These are phyloP conservation scores for Clonostachys byssicola DNA, from an alignment of 2,329 filamentous ascomycete genomes.

Conservation along the genomic window DNA sequence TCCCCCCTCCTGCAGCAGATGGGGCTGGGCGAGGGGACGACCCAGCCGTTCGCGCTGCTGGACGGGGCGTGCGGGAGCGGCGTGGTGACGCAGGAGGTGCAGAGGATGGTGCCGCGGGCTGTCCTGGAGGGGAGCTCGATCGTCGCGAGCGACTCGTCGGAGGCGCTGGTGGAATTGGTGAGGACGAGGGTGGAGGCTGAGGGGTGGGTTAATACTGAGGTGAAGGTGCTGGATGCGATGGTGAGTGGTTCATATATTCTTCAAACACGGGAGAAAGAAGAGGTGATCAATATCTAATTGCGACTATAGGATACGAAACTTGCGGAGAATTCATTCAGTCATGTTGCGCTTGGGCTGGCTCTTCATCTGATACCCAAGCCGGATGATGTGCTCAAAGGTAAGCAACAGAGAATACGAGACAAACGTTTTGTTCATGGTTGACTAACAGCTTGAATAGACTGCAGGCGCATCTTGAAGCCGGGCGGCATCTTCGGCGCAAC, in stretches of 20 bases:
- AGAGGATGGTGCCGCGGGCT: constrained; percentile 27
- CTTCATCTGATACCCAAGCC: constrained; percentile 40
- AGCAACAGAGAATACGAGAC: background rate
- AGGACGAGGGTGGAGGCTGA: constrained; percentile 29
- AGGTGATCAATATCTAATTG: background rate
- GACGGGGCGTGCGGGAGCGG: constrained; percentile 52
- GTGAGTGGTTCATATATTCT: constrained; percentile 17
- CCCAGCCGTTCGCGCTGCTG: constrained; percentile 31
- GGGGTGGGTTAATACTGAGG: constrained; percentile 40
- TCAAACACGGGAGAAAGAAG: background rate
- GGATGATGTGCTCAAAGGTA: constrained; percentile 19
- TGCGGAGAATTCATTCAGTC: constrained; percentile 29
- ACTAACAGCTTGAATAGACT: constrained; percentile 16
- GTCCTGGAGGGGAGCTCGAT: constrained; percentile 35
- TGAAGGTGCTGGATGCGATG: constrained; percentile 39
- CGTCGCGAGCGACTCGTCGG: constrained; percentile 42
- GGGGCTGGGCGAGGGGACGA: constrained; percentile 8
- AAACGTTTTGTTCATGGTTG: background rate
- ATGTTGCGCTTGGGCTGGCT: constrained; percentile 40
- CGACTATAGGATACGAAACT: constrained; percentile 29
- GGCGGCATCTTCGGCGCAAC: constrained; percentile 30
- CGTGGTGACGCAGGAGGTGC: constrained; percentile 38
- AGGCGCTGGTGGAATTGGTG: constrained; percentile 32
- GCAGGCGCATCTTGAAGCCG: constrained; percentile 29
- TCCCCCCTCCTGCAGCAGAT: constrained; percentile 15